Percentiles rank a stretch among this genome's conserved stretches.
These are phyloP conservation scores for Neurospora hispaniola DNA, from an alignment of 495 filamentous ascomycete species.

Conservation along the genomic window DNA sequence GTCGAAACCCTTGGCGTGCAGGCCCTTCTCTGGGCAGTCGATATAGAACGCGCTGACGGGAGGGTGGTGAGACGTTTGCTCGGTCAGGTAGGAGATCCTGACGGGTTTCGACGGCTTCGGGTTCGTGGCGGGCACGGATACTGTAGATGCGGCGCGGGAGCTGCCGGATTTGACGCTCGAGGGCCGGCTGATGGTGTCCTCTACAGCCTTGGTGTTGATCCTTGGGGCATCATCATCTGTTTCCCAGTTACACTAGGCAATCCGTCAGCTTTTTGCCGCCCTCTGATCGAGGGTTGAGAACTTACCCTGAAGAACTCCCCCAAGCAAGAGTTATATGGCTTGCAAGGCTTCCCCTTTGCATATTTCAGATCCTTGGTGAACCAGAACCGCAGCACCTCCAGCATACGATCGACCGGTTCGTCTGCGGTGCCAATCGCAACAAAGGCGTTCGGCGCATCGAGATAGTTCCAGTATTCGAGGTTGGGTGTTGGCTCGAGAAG, in stretches of 20 bases:
- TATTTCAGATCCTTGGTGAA: conserved; percentile 99
- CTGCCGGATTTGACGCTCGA: conserved; percentile 30
- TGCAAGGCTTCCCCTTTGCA: conserved; percentile 95
- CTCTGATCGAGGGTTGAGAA: neutral
- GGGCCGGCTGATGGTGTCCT: conserved; percentile 18
- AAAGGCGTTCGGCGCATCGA: conserved; percentile 93
- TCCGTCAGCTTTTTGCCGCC: conserved; percentile 1
- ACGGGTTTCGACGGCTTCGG: conserved; percentile 42
- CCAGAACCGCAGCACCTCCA: conserved; percentile 91
- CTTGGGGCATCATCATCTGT: conserved; percentile 55
- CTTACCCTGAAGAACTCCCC: conserved; percentile 94
- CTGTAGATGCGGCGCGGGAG: conserved; percentile 28
- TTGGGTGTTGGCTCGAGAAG: conserved; percentile 93
- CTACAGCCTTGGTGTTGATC: conserved; percentile 32
- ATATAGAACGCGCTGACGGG: conserved; percentile 95
- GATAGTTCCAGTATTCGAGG: conserved; percentile 97
- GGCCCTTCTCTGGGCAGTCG: conserved; percentile 82
- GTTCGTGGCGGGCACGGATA: conserved; percentile 32
- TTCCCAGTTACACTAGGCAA: conserved; percentile 77
- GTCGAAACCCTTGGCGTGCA: conserved; percentile 83
- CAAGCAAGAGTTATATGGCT: conserved; percentile 93
- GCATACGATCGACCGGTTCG: conserved; percentile 81
- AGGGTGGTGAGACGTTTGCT: conserved; percentile 97
- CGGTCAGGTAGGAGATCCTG: conserved; percentile 83
- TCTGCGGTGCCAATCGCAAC: conserved; percentile 92